These are phyloP conservation scores for Phlyctochytrium arcticum DNA, from an alignment of 192 early-diverging fungal species.

Conservation along the genomic window DNA sequence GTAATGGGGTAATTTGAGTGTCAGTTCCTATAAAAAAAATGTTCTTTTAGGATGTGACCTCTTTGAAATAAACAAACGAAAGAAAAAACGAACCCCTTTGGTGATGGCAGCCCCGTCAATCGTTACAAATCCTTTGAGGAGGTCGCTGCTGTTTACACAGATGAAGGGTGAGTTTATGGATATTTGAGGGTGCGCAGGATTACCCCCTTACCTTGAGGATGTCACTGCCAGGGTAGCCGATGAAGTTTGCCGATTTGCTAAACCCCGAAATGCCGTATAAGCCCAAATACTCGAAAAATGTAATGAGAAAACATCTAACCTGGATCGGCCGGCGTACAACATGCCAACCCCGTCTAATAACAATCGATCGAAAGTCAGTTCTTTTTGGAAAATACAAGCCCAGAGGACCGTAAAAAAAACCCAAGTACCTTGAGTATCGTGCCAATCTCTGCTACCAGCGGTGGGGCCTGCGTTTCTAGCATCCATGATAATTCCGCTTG, in stretches of 20 bases:
- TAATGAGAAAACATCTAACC: background rate
- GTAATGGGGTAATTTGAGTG: conserved; percentile 35
- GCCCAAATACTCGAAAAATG: background rate
- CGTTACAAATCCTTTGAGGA: conserved; percentile 36
- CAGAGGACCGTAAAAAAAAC: background rate
- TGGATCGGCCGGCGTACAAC: conserved; percentile 8
- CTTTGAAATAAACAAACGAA: background rate
- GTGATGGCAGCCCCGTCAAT: conserved; percentile 27
- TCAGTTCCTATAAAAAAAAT: conserved; percentile 27
- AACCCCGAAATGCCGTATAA: background rate
- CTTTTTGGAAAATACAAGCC: background rate
- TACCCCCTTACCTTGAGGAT: conserved; percentile 16
- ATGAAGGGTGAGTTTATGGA: background rate
- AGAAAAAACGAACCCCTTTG: conserved; percentile 24
- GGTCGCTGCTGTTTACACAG: conserved; percentile 20
- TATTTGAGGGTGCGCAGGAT: background rate
- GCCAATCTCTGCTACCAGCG: conserved; percentile 8
- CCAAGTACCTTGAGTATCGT: conserved; percentile 16
- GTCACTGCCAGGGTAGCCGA: conserved; percentile 28
- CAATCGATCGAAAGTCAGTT: too few species aligned
- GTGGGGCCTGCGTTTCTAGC: conserved; percentile 14
- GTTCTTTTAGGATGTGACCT: background rate
- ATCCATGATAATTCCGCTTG: conserved; percentile 21
- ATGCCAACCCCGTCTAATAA: conserved; percentile 2
- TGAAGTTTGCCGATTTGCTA: background rate